A percentile compares a stretch with the other conserved stretches of the same genome.
phyloP scores from a whole-genome alignment of 1,139 yeast species.

The Protomyces inouyei region DNA sequence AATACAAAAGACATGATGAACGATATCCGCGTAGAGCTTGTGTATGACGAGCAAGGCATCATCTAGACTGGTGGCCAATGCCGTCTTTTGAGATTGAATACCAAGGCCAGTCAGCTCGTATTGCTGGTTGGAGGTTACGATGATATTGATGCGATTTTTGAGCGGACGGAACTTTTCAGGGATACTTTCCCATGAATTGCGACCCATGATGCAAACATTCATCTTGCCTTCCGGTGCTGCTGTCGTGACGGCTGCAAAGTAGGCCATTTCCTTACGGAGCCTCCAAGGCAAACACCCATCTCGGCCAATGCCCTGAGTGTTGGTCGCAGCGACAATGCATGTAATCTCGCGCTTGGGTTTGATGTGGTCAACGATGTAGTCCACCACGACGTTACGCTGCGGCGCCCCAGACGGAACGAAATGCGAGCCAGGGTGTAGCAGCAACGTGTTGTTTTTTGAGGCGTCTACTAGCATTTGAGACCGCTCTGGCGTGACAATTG shows the following conservation, averaged over 20 bases:
- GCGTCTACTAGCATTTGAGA: slow-evolving; percentile 55
- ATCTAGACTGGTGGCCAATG: slow-evolving; percentile 19
- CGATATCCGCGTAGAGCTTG: slow-evolving; percentile 14
- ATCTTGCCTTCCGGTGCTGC: slow-evolving; percentile 36
- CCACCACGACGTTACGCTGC: slow-evolving; percentile 14
- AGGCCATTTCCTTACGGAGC: slow-evolving; percentile 74
- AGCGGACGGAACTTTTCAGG: slow-evolving; percentile 81
- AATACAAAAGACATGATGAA: slow-evolving; percentile 58
- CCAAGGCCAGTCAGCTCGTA: slow-evolving; percentile 17
- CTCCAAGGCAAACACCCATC: slow-evolving; percentile 87
- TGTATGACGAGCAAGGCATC: slow-evolving; percentile 16
- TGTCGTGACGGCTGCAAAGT: slow-evolving; percentile 70
- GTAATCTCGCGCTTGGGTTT: slow-evolving; percentile 28
- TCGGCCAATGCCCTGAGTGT: slow-evolving; percentile 77
- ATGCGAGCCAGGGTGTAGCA: slow-evolving; percentile 81
- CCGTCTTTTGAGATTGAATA: slow-evolving; percentile 1
- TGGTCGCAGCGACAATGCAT: slow-evolving; percentile 75
- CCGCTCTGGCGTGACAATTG: slow-evolving; percentile 75
- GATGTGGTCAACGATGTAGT: slow-evolving; percentile 25
- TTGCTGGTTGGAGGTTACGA: slow-evolving; percentile 47
- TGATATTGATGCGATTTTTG: slow-evolving; percentile 66
- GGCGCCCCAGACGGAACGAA: slow-evolving; percentile 53
- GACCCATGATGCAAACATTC: slow-evolving; percentile 92
- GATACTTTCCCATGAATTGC: slow-evolving; percentile 93
- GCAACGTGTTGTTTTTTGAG: slow-evolving; percentile 45